Evolutionary conservation across 1,284 basidiomycete genomes (phyloP).

Genomic region (Papiliotrema flavescens): DNA sequence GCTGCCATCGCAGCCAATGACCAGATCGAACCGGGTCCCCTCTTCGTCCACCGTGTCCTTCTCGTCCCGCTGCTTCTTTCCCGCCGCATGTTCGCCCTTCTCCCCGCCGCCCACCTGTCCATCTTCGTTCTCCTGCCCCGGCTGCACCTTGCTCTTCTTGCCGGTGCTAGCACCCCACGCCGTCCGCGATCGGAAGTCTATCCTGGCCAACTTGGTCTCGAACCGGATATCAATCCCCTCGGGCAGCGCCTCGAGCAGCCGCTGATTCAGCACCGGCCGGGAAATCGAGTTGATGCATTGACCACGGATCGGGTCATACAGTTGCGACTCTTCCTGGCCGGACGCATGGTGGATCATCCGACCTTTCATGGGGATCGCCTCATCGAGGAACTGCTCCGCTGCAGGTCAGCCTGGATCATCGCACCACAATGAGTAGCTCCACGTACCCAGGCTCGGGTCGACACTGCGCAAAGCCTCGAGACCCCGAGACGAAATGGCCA

Average conservation of each 20-base stretch:
- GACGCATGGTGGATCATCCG: constrained; percentile 86
- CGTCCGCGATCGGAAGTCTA: constrained; percentile 59
- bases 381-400: constrained; percentile 69
- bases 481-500: constrained; percentile 91
- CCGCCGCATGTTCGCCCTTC: constrained; percentile 8
- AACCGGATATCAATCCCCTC: constrained; percentile 67
- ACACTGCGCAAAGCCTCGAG: constrained; percentile 80
- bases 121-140: constrained; percentile 49
- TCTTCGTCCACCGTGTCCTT: constrained; percentile 36
- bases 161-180: constrained; percentile 28
- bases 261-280: constrained; percentile 78
- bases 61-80: constrained; percentile 10
- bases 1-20: constrained; percentile 84
- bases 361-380: constrained; percentile 88
- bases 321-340: constrained; percentile 71
- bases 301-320: constrained; percentile 74
- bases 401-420: neutral
- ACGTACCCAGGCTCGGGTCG: constrained; percentile 59
- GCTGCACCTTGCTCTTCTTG: constrained; percentile 6
- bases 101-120: constrained; percentile 53
- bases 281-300: constrained; percentile 94
- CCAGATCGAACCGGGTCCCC: constrained; percentile 66
- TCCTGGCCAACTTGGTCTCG: constrained; percentile 75
- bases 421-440: neutral
- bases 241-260: constrained; percentile 64